Evolutionary conservation across 2,329 filamentous ascomycete species (phyloP).

Genomic region (Pseudogymnoascus sp.): DNA sequence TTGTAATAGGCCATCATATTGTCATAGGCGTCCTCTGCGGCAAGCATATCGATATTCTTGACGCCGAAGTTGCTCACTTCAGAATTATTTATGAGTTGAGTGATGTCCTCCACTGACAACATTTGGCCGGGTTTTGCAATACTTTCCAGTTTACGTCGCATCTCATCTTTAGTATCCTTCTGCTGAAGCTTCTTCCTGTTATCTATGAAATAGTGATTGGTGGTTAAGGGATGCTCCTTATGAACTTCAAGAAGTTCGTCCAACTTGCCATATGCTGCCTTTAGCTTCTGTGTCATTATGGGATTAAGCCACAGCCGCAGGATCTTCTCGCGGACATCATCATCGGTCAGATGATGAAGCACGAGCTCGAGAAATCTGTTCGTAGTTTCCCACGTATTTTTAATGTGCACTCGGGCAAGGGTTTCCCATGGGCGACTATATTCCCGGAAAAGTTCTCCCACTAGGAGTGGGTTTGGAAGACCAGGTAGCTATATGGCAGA

Average conservation of each 20-base stretch:
- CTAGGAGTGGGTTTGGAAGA: conserved; percentile 15
- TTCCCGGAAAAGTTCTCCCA: conserved; percentile 17
- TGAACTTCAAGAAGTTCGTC: conserved; percentile 16
- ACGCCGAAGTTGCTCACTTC: background rate
- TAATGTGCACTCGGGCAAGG: conserved; percentile 12
- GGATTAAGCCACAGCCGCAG: conserved; percentile 10
- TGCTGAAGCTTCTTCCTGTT: conserved; percentile 12
- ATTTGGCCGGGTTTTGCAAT: background rate
- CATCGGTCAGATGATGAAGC: conserved; percentile 12
- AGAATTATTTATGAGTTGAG: background rate
- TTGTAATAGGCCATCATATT: conserved; percentile 19
- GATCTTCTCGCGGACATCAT: background rate
- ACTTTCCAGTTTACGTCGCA: background rate
- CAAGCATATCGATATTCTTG: conserved; percentile 16
- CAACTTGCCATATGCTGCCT: conserved; percentile 13
- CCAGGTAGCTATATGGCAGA: background rate
- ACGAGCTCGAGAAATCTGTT: conserved; percentile 12
- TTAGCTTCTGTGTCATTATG: conserved; percentile 13
- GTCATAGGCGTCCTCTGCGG: conserved; percentile 15
- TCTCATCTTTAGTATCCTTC: background rate
- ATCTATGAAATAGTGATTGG: conserved; percentile 13
- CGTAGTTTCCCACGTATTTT: conserved; percentile 13
- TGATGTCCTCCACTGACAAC: conserved; percentile 9
- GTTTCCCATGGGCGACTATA: conserved; percentile 17
- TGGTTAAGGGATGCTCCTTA: conserved; percentile 15